A percentile compares a stretch with the other conserved stretches of the same genome.
Evolutionary conservation across 345 rosid species (phyloP).

Genomic region (Hibiscus mutabilis): DNA sequence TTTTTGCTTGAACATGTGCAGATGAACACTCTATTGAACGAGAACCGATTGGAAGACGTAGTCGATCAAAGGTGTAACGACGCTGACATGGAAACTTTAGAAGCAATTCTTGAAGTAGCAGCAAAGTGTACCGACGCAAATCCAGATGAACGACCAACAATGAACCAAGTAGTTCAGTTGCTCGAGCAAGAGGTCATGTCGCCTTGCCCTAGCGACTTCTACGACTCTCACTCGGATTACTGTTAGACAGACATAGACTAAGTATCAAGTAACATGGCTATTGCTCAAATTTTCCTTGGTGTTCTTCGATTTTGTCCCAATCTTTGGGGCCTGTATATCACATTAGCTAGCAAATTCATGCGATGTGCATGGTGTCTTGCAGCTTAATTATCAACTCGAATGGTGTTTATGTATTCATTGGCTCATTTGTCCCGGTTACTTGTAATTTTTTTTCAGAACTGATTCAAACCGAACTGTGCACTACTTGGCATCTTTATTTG

Average conservation of each 20-base stretch:
- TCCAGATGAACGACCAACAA: constrained; percentile 71
- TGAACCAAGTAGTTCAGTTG: constrained; percentile 84
- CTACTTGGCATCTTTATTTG: background rate
- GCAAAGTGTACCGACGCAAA: constrained; percentile 72
- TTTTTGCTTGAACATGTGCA: constrained; percentile 18
- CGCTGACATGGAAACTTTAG: constrained; percentile 60
- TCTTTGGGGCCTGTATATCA: constrained; percentile 15
- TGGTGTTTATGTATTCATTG: background rate
- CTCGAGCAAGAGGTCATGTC: constrained; percentile 93
- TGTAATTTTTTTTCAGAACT: no score
- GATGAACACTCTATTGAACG: constrained; percentile 79
- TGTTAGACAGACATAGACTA: constrained; percentile 23
- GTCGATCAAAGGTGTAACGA: constrained; percentile 61
- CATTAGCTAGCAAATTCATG: background rate
- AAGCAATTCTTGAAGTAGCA: constrained; percentile 77
- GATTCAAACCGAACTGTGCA: background rate
- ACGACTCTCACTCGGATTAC: constrained; percentile 80
- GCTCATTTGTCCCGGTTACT: background rate
- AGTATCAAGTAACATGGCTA: background rate
- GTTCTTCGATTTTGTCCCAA: constrained; percentile 9
- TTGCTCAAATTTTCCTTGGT: background rate
- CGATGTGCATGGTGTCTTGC: background rate
- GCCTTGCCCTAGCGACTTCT: constrained; percentile 82
- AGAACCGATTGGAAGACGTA: constrained; percentile 62
- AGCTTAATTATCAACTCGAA: background rate